These are phyloP conservation scores for Sabuloglossum arenarium DNA, from an alignment of 495 filamentous ascomycete species.

Conservation along the genomic window DNA sequence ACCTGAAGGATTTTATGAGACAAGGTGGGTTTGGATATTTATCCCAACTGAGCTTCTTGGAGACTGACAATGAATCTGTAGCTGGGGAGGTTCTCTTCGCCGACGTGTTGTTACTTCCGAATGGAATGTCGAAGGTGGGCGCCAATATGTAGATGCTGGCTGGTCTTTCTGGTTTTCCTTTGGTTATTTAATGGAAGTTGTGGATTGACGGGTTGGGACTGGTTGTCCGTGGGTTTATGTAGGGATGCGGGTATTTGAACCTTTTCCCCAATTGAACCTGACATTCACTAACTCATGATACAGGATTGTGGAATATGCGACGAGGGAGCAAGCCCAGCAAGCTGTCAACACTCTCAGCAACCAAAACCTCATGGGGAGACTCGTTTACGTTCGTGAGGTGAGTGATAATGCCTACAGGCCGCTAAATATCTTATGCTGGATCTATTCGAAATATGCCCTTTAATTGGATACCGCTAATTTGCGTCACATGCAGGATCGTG, in stretches of 20 bases:
- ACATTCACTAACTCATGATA: slow-evolving; percentile 9
- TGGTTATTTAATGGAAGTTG: slow-evolving; percentile 59
- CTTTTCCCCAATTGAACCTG: neutral
- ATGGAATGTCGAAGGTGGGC: slow-evolving; percentile 99
- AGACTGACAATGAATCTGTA: slow-evolving; percentile 19
- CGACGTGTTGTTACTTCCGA: slow-evolving; percentile 98
- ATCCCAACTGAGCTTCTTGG: neutral
- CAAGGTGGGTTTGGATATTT: slow-evolving; percentile 49
- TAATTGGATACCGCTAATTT: slow-evolving; percentile 2
- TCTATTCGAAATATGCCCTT: neutral
- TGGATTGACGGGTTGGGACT: slow-evolving; percentile 99
- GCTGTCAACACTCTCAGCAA: slow-evolving; percentile 97
- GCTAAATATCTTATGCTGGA: neutral
- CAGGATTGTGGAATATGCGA: slow-evolving; percentile 99
- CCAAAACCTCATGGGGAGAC: slow-evolving; percentile 91
- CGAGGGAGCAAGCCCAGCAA: slow-evolving; percentile 94
- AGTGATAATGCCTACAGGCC: slow-evolving; percentile 9
- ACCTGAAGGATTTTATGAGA: slow-evolving; percentile 99
- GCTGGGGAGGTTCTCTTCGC: slow-evolving; percentile 98
- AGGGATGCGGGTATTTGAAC: slow-evolving; percentile 95
- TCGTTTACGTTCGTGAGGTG: slow-evolving; percentile 97
- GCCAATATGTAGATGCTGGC: slow-evolving; percentile 72
- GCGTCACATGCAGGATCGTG: slow-evolving; percentile 46
- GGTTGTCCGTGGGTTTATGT: slow-evolving; percentile 65
- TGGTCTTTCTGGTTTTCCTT: slow-evolving; percentile 51